Percentiles rank a stretch among this genome's conserved stretches.
Conservation (phyloP, 768 basidiomycete species). For the Calvatia gigantea region DNA sequence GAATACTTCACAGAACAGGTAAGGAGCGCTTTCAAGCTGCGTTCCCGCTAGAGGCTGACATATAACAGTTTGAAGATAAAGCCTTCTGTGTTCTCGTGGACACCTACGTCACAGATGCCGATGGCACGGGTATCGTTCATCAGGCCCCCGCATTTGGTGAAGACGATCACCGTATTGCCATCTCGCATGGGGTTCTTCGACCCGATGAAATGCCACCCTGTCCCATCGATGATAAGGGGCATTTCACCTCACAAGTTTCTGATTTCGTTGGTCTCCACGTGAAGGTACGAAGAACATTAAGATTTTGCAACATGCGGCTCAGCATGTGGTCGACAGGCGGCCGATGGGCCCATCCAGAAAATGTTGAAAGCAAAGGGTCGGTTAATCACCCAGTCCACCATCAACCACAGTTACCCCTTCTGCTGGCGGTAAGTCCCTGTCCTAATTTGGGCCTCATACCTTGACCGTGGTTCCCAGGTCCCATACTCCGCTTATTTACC, state of each 20-base stretch:
- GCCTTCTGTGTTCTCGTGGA: constrained; percentile 90
- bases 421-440: constrained; percentile 77
- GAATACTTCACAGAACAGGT: constrained; percentile 97
- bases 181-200: constrained; percentile 78
- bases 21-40: no score
- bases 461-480: constrained; percentile 51
- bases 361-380: constrained; percentile 82
- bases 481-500: constrained; percentile 92
- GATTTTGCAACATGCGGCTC: background rate
- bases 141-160: constrained; percentile 99
- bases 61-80: constrained; percentile 77
- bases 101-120: constrained; percentile 88
- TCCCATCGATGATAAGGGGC: constrained; percentile 87
- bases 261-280: constrained; percentile 88
- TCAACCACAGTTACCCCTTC: constrained; percentile 93
- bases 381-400: constrained; percentile 80
- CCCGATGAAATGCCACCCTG: constrained; percentile 94
- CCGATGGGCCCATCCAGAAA: constrained; percentile 94
- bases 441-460: background rate
- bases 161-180: constrained; percentile 93
- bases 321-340: constrained; percentile 47
- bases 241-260: constrained; percentile 84
- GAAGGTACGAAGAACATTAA: constrained; percentile 59
- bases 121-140: constrained; percentile 98
- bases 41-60: no score